Percentiles rank a stretch among this genome's conserved stretches.
Evolutionary conservation across 2,329 filamentous ascomycete genomes (phyloP).

Genomic region (Botryotinia narcissicola): DNA sequence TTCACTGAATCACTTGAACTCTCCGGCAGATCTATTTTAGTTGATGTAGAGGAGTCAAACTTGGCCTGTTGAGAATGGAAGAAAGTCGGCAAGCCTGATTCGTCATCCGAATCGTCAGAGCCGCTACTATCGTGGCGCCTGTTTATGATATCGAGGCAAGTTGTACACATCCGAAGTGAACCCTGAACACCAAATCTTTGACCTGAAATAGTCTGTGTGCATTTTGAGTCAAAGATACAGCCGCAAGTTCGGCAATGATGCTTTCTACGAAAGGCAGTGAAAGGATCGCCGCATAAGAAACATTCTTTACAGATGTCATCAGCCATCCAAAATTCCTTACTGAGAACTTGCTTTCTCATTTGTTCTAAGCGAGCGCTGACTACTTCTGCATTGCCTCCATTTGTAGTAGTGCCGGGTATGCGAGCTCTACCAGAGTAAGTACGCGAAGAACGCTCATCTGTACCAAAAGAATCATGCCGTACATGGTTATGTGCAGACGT

Average conservation of each 20-base stretch:
- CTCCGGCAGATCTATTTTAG: constrained; percentile 44
- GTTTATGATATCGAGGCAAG: constrained; percentile 87
- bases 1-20: constrained; percentile 38
- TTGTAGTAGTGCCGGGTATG: constrained; percentile 56
- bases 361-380: constrained; percentile 63
- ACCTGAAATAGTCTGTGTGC: constrained; percentile 86
- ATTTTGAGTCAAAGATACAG: constrained; percentile 98
- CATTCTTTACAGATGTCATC: constrained; percentile 98
- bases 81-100: constrained; percentile 63
- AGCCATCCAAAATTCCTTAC: constrained; percentile 98
- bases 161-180: constrained; percentile 85
- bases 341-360: constrained; percentile 82
- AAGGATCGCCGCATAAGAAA: constrained; percentile 85
- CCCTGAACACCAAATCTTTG: constrained; percentile 83
- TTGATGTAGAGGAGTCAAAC: constrained; percentile 40
- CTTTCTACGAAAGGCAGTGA: constrained; percentile 91
- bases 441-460: constrained; percentile 41
- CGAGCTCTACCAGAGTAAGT: constrained; percentile 47
- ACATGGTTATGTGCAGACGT: constrained; percentile 59
- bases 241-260: constrained; percentile 95
- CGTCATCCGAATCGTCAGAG: constrained; percentile 84
- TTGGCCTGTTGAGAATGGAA: constrained; percentile 55
- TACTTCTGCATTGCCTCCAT: constrained; percentile 56
- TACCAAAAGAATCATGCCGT: constrained; percentile 55
- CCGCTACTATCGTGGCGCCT: constrained; percentile 81